Evolutionary conservation across 2,329 filamentous ascomycete species (phyloP).

Genomic region (Hymenoscyphus occultus): DNA sequence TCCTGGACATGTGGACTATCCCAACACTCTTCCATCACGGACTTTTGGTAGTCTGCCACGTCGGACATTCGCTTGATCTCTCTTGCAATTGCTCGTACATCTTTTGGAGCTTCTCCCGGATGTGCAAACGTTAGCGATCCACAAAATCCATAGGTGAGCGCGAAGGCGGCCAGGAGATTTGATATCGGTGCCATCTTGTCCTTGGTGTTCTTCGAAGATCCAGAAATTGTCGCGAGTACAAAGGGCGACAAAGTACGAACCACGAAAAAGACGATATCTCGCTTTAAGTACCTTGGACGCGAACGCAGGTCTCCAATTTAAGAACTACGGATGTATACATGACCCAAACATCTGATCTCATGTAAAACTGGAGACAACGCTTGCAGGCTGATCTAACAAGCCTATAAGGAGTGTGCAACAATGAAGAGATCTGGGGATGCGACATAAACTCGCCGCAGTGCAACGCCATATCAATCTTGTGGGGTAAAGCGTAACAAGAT

Average conservation of each 20-base stretch:
- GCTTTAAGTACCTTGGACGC: slow-evolving; percentile 6
- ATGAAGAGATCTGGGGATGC: neutral
- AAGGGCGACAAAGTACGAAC: neutral
- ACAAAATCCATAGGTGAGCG: slow-evolving; percentile 14
- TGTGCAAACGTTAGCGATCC: slow-evolving; percentile 12
- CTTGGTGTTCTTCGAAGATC: neutral
- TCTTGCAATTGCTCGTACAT: slow-evolving; percentile 6
- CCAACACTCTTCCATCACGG: slow-evolving; percentile 11
- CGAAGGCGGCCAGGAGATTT: slow-evolving; percentile 9
- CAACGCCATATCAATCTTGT: neutral
- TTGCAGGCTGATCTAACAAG: slow-evolving; percentile 11
- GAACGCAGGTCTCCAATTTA: neutral
- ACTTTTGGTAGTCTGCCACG: slow-evolving; percentile 13
- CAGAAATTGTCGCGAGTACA: neutral
- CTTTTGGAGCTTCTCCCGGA: slow-evolving; percentile 10
- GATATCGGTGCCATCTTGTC: slow-evolving; percentile 14
- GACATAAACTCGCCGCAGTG: neutral
- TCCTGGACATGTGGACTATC: slow-evolving; percentile 13
- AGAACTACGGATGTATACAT: neutral
- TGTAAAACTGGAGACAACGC: slow-evolving; percentile 1
- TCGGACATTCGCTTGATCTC: slow-evolving; percentile 15
- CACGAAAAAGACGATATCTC: neutral
- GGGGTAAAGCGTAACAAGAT: neutral
- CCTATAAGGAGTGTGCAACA: slow-evolving; percentile 9
- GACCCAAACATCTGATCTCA: slow-evolving; percentile 15